Conservation (phyloP, 2,329 filamentous ascomycete species). For the Sarocladium kiliense region DNA sequence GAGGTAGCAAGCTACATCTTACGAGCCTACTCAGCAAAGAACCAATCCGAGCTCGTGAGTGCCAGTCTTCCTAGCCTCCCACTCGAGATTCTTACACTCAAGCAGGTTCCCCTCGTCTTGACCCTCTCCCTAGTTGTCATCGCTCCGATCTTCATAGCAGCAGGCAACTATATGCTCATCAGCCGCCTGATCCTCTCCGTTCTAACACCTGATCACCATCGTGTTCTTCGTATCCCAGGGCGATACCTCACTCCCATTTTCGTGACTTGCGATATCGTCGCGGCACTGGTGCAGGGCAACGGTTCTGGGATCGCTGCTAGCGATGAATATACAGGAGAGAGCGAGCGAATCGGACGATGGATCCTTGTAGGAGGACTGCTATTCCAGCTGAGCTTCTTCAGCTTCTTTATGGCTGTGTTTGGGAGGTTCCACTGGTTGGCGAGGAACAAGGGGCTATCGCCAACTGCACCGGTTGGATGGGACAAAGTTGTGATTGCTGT, state of each 20-base stretch:
- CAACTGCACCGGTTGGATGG: constrained; percentile 28
- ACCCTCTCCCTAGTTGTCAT: constrained; percentile 39
- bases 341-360: constrained; percentile 31
- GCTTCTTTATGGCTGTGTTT: constrained; percentile 34
- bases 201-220: constrained; percentile 26
- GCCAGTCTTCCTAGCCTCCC: constrained; percentile 14
- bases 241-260: constrained; percentile 39
- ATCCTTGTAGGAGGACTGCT: constrained; percentile 37
- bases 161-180: constrained; percentile 46
- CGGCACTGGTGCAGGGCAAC: constrained; percentile 37
- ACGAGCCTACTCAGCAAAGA: constrained; percentile 30
- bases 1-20: constrained; percentile 37
- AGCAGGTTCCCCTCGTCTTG: constrained; percentile 32
- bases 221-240: constrained; percentile 30
- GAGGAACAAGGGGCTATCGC: background rate
- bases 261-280: constrained; percentile 38
- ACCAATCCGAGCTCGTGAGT: constrained; percentile 28
- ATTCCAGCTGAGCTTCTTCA: constrained; percentile 35
- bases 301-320: constrained; percentile 38
- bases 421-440: constrained; percentile 30
- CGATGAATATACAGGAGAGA: constrained; percentile 34
- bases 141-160: constrained; percentile 43
- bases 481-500: constrained; percentile 33
- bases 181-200: constrained; percentile 37
- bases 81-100: no score